Percentiles rank a stretch among this genome's conserved stretches.
Evolutionary conservation across 805 yeast genomes (phyloP).

Genomic region (Komagataella populi): DNA sequence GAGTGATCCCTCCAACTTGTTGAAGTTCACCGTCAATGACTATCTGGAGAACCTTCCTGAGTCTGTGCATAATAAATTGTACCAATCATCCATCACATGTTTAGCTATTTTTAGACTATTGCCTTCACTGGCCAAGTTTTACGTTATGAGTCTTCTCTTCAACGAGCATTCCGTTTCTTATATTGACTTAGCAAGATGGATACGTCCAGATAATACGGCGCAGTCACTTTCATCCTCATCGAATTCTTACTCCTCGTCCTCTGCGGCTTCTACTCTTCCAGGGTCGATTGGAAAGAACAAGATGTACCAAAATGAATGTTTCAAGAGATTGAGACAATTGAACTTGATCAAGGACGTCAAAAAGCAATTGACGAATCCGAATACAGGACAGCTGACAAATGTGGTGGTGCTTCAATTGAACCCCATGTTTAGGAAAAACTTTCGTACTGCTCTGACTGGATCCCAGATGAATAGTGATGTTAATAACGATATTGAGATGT

Average conservation of each 20-base stretch:
- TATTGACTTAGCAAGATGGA: constrained; percentile 63
- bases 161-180: constrained; percentile 60
- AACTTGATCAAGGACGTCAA: constrained; percentile 56
- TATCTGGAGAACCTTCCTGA: constrained; percentile 86
- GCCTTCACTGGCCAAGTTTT: constrained; percentile 82
- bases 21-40: constrained; percentile 70
- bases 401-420: constrained; percentile 36
- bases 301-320: constrained; percentile 57
- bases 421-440: constrained; percentile 59
- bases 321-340: constrained; percentile 61
- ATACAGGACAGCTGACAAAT: constrained; percentile 17
- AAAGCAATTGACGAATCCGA: constrained; percentile 19
- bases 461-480: constrained; percentile 43
- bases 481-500: constrained; percentile 38
- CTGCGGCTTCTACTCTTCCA: constrained; percentile 11
- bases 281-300: constrained; percentile 9
- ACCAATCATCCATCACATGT: constrained; percentile 87
- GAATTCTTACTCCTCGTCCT: constrained; percentile 5
- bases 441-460: constrained; percentile 79
- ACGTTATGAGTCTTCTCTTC: constrained; percentile 78
- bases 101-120: constrained; percentile 82
- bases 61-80: constrained; percentile 69
- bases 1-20: constrained; percentile 12
- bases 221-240: constrained; percentile 14
- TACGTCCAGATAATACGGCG: constrained; percentile 20